Percentiles rank a stretch among this genome's conserved stretches.
These are phyloP conservation scores for Acer saccharum DNA, from an alignment of 345 rosid species.

Conservation along the genomic window DNA sequence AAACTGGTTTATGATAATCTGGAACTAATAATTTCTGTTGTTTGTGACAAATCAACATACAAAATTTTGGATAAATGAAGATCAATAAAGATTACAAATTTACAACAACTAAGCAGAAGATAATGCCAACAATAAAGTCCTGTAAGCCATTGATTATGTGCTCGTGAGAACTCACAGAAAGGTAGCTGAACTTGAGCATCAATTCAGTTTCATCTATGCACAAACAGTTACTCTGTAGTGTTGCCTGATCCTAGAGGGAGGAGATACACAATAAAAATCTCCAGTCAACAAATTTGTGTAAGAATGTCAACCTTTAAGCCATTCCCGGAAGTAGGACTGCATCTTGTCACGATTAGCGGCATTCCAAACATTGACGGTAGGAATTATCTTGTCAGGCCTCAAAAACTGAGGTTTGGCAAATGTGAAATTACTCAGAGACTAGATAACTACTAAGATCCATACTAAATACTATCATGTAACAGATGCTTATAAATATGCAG, in stretches of 20 bases:
- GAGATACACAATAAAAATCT: neutral
- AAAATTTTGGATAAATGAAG: neutral
- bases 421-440: neutral
- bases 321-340: conserved; percentile 67
- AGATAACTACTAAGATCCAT: neutral
- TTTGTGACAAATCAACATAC: neutral
- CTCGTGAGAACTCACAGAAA: neutral
- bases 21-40: neutral
- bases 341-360: conserved; percentile 67
- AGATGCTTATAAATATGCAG: no score
- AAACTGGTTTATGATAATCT: neutral
- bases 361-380: conserved; percentile 67
- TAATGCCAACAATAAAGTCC: neutral
- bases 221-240: neutral
- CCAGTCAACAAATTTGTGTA: neutral
- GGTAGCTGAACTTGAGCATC: neutral
- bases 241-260: no score
- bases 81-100: neutral
- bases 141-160: neutral
- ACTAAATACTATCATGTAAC: neutral
- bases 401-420: conserved; percentile 50
- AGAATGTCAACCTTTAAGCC: conserved; percentile 50
- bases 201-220: conserved; percentile 1
- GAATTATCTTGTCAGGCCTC: conserved; percentile 74
- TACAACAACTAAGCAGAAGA: neutral